Conservation (phyloP, 2,329 filamentous ascomycete species). For the Exophiala aquamarina region DNA sequence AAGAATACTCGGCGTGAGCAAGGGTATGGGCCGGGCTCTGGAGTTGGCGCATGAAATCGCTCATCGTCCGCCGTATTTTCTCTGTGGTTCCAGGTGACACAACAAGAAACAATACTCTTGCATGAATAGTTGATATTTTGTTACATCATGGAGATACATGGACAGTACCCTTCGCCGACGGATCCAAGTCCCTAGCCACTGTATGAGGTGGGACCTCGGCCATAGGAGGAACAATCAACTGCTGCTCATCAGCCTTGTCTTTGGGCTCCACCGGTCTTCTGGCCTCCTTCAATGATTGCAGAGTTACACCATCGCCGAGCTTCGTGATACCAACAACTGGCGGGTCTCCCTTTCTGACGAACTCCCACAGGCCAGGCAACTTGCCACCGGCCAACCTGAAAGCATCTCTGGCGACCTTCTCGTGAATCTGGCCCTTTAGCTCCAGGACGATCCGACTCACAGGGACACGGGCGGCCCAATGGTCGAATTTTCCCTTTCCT, state of each 20-base stretch:
- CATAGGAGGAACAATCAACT: slow-evolving; percentile 31
- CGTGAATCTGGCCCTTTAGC: slow-evolving; percentile 86
- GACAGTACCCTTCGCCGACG: slow-evolving; percentile 1
- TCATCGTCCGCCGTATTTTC: neutral
- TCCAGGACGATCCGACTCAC: slow-evolving; percentile 93
- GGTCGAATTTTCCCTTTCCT: slow-evolving; percentile 95
- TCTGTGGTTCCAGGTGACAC: too few relatives aligned
- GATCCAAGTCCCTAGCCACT: slow-evolving; percentile 35
- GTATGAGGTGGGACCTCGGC: slow-evolving; percentile 38
- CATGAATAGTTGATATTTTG: neutral
- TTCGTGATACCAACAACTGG: slow-evolving; percentile 92
- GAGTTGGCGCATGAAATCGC: slow-evolving; percentile 51
- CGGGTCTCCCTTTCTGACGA: slow-evolving; percentile 88
- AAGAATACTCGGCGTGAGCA: slow-evolving; percentile 48
- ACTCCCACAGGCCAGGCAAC: slow-evolving; percentile 82
- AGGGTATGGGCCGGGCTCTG: slow-evolving; percentile 56
- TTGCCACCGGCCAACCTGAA: slow-evolving; percentile 94
- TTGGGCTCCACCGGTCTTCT: slow-evolving; percentile 61
- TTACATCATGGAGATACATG: slow-evolving; percentile 16
- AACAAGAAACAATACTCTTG: neutral
- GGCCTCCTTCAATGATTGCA: slow-evolving; percentile 80
- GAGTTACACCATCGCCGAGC: slow-evolving; percentile 73
- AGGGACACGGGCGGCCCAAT: slow-evolving; percentile 87
- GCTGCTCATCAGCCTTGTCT: slow-evolving; percentile 26
- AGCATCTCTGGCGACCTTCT: slow-evolving; percentile 89